These are phyloP conservation scores for Penicillium roqueforti DNA, from an alignment of 495 filamentous ascomycete species.

Conservation along the genomic window DNA sequence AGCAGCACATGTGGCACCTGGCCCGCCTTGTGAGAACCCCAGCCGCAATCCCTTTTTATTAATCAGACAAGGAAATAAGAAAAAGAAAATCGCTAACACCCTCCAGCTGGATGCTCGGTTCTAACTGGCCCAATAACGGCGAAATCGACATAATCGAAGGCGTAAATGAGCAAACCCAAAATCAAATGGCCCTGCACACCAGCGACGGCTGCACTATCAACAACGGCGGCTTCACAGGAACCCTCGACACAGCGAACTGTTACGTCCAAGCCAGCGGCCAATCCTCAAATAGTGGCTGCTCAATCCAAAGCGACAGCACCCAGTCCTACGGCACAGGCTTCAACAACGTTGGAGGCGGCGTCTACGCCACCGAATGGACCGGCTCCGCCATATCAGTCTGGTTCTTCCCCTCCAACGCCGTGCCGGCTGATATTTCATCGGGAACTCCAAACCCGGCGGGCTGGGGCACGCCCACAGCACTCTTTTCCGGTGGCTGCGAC, in stretches of 20 bases:
- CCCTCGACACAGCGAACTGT: conserved; percentile 46
- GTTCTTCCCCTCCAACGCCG: conserved; percentile 49
- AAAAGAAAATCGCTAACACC: conserved; percentile 4
- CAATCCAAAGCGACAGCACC: conserved; percentile 34
- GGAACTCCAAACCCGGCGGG: conserved; percentile 51
- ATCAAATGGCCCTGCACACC: conserved; percentile 67
- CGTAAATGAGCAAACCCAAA: conserved; percentile 51
- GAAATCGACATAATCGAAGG: conserved; percentile 76
- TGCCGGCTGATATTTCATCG: conserved; percentile 50
- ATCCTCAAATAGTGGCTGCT: conserved; percentile 51
- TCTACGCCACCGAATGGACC: conserved; percentile 64
- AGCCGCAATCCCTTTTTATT: not conserved
- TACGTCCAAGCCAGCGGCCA: conserved; percentile 45
- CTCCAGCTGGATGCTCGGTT: conserved; percentile 48
- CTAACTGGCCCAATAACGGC: conserved; percentile 63
- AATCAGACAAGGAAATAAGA: not conserved
- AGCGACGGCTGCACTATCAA: conserved; percentile 53
- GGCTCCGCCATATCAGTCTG: conserved; percentile 55
- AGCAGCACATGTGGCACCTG: conserved; percentile 52
- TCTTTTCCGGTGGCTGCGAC: conserved; percentile 58
- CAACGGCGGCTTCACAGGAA: conserved; percentile 41
- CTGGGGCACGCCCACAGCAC: conserved; percentile 57
- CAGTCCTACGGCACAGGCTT: conserved; percentile 52
- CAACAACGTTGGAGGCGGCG: conserved; percentile 55
- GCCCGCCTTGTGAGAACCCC: conserved; percentile 53